Evolutionary conservation across 306 rosid genomes (phyloP).

Genomic region (Alnus glutinosa): DNA sequence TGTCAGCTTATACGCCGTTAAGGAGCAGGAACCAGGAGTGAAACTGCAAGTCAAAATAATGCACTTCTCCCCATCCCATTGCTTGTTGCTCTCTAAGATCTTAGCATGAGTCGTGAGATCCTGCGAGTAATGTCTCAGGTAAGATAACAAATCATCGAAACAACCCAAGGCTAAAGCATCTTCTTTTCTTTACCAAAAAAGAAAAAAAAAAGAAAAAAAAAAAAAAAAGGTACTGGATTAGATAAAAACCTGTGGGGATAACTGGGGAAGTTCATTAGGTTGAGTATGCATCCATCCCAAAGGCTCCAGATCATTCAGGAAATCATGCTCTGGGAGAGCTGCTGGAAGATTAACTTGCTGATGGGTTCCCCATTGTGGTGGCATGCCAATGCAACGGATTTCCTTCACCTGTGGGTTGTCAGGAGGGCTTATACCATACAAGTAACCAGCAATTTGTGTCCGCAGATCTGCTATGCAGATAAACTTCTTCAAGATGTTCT

Average conservation of each 20-base stretch:
- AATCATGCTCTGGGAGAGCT: slow-evolving; percentile 95
- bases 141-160: slow-evolving; percentile 5
- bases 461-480: slow-evolving; percentile 98
- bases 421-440: slow-evolving; percentile 96
- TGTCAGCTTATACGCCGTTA: slow-evolving; percentile 93
- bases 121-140: slow-evolving; percentile 45
- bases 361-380: slow-evolving; percentile 98
- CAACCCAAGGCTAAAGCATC: background rate
- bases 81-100: slow-evolving; percentile 91
- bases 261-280: slow-evolving; percentile 98
- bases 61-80: slow-evolving; percentile 98
- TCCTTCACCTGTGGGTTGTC: slow-evolving; percentile 99
- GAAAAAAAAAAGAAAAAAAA: background rate
- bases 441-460: slow-evolving; percentile 90
- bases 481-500: slow-evolving; percentile 94
- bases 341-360: slow-evolving; percentile 97
- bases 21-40: slow-evolving; percentile 97
- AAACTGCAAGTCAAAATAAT: slow-evolving; percentile 96
- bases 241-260: slow-evolving; percentile 83
- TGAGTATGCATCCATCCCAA: slow-evolving; percentile 99
- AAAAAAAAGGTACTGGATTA: background rate
- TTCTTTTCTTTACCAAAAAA: background rate
- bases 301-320: slow-evolving; percentile 93
- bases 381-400: slow-evolving; percentile 93
- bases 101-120: slow-evolving; percentile 95